phyloP scores from a whole-genome alignment of 106 monocot species.

The Dioscorea dumetorum region DNA sequence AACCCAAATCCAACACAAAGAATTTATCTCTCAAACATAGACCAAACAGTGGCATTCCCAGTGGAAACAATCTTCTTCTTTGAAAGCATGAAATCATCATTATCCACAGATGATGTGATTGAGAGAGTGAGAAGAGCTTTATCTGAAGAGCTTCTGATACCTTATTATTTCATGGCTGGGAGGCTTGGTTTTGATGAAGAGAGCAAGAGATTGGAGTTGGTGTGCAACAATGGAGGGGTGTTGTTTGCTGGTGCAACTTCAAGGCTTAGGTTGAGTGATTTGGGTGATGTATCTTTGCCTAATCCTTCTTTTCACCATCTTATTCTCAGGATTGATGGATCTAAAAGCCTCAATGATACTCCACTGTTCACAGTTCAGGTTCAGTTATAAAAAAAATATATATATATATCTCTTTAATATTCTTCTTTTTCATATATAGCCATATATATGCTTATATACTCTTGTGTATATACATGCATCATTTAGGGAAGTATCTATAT shows the following conservation, averaged over 20 bases:
- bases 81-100: slow-evolving; percentile 1
- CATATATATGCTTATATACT: too few species aligned
- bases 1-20: slow-evolving; percentile 31
- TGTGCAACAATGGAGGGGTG: slow-evolving; percentile 76
- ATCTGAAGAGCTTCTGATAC: slow-evolving; percentile 40
- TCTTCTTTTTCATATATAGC: not conserved
- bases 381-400: too few species aligned
- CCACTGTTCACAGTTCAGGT: slow-evolving; percentile 76
- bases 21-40: slow-evolving; percentile 77
- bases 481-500: too few species aligned
- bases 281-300: slow-evolving; percentile 61
- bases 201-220: slow-evolving; percentile 52
- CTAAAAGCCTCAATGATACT: slow-evolving; percentile 20
- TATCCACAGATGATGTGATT: slow-evolving; percentile 16
- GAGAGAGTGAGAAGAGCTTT: slow-evolving; percentile 41
- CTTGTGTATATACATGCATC: too few species aligned
- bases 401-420: not conserved
- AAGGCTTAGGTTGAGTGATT: slow-evolving; percentile 28
- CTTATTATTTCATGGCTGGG: slow-evolving; percentile 89
- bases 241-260: slow-evolving; percentile 46
- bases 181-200: slow-evolving; percentile 34
- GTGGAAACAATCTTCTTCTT: slow-evolving; percentile 83
- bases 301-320: slow-evolving; percentile 70
- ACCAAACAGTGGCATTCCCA: slow-evolving; percentile 77
- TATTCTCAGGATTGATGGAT: slow-evolving; percentile 23